Base-by-base conservation (phyloP, 306 rosid genomes). In the Cicer bijugum region DNA sequence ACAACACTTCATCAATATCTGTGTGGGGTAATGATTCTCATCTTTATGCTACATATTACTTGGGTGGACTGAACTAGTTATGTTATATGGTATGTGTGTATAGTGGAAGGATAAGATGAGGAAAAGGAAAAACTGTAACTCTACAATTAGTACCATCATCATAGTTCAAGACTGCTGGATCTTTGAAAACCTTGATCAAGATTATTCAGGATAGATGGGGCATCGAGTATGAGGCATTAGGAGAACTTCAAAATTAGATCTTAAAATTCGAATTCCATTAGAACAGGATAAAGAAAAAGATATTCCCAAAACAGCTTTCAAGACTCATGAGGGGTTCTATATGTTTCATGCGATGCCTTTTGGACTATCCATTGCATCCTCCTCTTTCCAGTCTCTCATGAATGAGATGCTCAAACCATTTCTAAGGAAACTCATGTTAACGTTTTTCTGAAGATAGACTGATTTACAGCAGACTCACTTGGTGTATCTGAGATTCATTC, bases 1-100 rank as follows among this genome's bases (percentile, higher is more conserved):
- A 44, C 97, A 91, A 67, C 91, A 84, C 38, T 93, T 91, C 68
- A 85, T 89, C 86, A 91, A 93, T 72, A 82, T 93, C 78, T 93
- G 94, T 90, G 88, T 93, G 78, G 96, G 98, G 98, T 93, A 86
- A 85, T 70, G 69, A 60, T 45, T 75, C 38, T 51, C 56, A 15
- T 35, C 64, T 58, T 19, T 59, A 44, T 66, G 51, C 56, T 61
- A 12, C 56, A 23, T 52, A 72, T 12, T 60, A 67, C 57, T 38
- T 76, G 64, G 65, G 53, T 62, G 74, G 52, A 83, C 45, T 23
- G 12, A 7, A 75, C 11, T 38, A 19, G 47, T 70, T 37, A 69
- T 63, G 12, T 20, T 38, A 7, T 80, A 11, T 11, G 57, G 57
- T 7, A 17, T 12, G 6, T 56, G 20, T 12, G 5, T 68, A 10